phyloP scores from a whole-genome alignment of 768 basidiomycete genomes.

The Phylloporus sp. region DNA sequence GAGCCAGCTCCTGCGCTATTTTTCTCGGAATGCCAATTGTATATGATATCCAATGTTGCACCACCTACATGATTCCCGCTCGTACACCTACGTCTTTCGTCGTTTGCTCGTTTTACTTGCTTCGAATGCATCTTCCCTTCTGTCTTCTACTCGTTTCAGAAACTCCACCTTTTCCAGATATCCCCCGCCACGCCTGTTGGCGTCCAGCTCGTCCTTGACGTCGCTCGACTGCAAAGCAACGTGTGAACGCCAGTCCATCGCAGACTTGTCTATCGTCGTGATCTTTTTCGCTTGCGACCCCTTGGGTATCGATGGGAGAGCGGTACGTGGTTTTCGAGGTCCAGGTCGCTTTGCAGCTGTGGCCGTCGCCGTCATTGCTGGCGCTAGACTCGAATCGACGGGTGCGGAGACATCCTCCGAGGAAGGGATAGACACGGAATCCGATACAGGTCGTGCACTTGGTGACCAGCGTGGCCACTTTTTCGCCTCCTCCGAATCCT shows the following conservation, averaged over 20 bases:
- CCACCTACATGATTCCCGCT: background rate
- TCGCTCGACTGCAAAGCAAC: slow-evolving; percentile 40
- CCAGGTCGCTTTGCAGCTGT: slow-evolving; percentile 43
- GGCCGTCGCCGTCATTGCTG: background rate
- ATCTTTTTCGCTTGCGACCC: slow-evolving; percentile 65
- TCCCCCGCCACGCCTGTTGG: slow-evolving; percentile 67
- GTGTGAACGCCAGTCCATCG: slow-evolving; percentile 81
- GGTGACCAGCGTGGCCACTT: slow-evolving; percentile 60
- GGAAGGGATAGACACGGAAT: background rate
- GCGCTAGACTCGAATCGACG: background rate
- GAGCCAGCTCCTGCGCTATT: too few relatives aligned
- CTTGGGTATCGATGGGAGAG: slow-evolving; percentile 51
- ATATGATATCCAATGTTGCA: slow-evolving; percentile 1
- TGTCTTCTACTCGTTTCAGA: slow-evolving; percentile 65
- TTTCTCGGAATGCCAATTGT: background rate
- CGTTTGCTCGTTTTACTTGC: slow-evolving; percentile 53
- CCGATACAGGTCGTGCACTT: background rate
- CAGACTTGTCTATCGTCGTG: slow-evolving; percentile 79
- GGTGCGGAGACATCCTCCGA: background rate
- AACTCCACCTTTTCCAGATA: slow-evolving; percentile 87
- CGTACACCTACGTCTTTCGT: slow-evolving; percentile 19
- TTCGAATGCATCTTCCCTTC: slow-evolving; percentile 63
- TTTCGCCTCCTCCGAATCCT: slow-evolving; percentile 68
- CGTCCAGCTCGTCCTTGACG: slow-evolving; percentile 67
- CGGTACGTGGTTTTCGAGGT: slow-evolving; percentile 60